Evolutionary conservation across 208 protist species (phyloP), one percentile per base, ranked within the genome.

Genomic region (Trypanosomatidae sp.): DNA sequence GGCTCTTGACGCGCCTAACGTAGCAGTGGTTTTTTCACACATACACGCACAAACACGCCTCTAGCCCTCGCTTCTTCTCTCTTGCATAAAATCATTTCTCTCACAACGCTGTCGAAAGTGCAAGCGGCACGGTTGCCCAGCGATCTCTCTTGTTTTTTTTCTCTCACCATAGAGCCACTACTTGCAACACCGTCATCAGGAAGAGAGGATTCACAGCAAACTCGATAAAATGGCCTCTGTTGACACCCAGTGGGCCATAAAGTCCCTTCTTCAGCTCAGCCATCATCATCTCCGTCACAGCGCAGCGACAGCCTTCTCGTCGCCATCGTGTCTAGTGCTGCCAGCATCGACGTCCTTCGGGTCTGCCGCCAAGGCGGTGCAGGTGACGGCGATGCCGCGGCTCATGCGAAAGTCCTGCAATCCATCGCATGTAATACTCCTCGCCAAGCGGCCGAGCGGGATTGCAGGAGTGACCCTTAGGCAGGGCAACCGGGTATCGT

Each of bases 381-480:
- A 56, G 10, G 53, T 75, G 7, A 47, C 71, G 39, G 56, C 75
- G 43, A 60, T 67, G 64, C 71, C 68, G 12, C 66, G 75, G 1
- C 64, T 79, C 62, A 58, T 78, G 70, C 55, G 66, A 19, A 41
- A 60, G 12, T 36, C 53, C 28, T 22, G 59, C 33, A 30, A 62
- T 39, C 9, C 52, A 10, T 43, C 81, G 17, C 68, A 73, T 39
- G 64, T 77, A 41, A 43, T 89, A 44, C 64, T 89, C 3, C 76
- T 89, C 10, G 79, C 77, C 30, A 74, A 44, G 43, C 77, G 85
- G 1, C 74, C 80, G 3, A 74, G 66, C 25, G 74, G 78, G 30
- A 71, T 89, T 12, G 71, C 81, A 10, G 85, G 85, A 7, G 74
- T 89, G 0, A 68, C 71, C 9, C 62, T 89, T 28, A 67, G 71